Evolutionary conservation across 202 grass and related monocot species (phyloP).

Genomic region (Alloteropsis angusta): DNA sequence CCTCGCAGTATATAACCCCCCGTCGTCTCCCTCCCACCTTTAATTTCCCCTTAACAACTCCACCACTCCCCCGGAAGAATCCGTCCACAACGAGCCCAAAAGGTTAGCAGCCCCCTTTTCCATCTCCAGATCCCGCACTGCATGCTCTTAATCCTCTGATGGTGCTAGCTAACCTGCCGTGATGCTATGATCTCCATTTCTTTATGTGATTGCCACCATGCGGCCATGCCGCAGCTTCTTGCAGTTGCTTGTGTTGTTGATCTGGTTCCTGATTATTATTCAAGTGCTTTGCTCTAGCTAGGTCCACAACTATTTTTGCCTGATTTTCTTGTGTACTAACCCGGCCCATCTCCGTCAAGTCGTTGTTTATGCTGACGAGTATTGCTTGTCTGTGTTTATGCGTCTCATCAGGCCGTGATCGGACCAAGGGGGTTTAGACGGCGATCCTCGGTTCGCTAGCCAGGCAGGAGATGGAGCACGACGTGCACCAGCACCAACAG

Average conservation of each 20-base stretch:
- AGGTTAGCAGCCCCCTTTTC: conserved; percentile 7
- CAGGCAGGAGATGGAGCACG: conserved; percentile 37
- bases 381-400: neutral
- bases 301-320: neutral
- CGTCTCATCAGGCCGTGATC: conserved; percentile 5
- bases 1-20: conserved; percentile 43
- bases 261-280: neutral
- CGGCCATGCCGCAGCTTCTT: too few species aligned
- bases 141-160: neutral
- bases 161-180: neutral
- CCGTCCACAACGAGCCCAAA: neutral
- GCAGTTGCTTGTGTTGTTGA: neutral
- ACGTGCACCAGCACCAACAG: conserved; percentile 18
- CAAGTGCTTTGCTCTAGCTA: neutral
- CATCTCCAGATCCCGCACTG: neutral
- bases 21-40: conserved; percentile 19
- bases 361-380: conserved; percentile 16
- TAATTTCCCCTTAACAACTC: conserved; percentile 31
- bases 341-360: neutral
- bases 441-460: neutral
- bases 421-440: neutral
- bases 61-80: neutral
- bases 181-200: neutral
- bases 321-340: neutral
- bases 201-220: neutral